These are phyloP conservation scores for Panicum virgatum DNA, from an alignment of 202 grass and related monocot species.

Conservation along the genomic window DNA sequence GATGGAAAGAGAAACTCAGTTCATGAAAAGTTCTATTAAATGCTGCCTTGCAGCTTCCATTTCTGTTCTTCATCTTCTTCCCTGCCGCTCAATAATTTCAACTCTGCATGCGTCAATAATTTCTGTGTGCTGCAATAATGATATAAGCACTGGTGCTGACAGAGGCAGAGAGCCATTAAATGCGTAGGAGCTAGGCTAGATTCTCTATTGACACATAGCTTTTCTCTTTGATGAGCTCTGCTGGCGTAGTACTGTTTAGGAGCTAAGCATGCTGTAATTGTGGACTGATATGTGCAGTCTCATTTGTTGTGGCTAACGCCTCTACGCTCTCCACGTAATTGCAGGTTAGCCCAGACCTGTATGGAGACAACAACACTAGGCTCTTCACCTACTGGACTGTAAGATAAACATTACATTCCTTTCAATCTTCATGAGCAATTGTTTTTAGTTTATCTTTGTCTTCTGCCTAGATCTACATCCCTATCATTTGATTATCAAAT, in stretches of 20 bases:
- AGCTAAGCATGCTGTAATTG: slow-evolving; percentile 23
- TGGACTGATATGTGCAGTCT: slow-evolving; percentile 11
- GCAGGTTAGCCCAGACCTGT: slow-evolving; percentile 91
- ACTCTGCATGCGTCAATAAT: slow-evolving; percentile 41
- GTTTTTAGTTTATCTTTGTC: slow-evolving; percentile 24
- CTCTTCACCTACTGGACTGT: slow-evolving; percentile 97
- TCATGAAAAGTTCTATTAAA: slow-evolving; percentile 51
- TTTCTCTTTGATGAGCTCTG: slow-evolving; percentile 20
- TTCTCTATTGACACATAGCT: neutral
- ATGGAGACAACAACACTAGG: slow-evolving; percentile 92
- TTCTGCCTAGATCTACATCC: slow-evolving; percentile 42
- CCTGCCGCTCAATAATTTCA: slow-evolving; percentile 37
- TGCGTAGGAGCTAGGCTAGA: slow-evolving; percentile 35
- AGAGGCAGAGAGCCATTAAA: slow-evolving; percentile 31
- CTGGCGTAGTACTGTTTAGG: neutral
- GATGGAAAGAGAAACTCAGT: neutral
- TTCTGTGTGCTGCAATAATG: slow-evolving; percentile 51
- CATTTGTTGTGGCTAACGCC: slow-evolving; percentile 20
- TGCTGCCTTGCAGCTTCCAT: slow-evolving; percentile 41
- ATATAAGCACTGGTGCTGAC: slow-evolving; percentile 26
- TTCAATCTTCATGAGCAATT: slow-evolving; percentile 29
- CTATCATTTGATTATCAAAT: neutral
- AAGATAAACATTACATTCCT: slow-evolving; percentile 55
- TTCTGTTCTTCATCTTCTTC: slow-evolving; percentile 44
- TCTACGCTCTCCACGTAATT: slow-evolving; percentile 39